phyloP scores from a whole-genome alignment of 208 protist species.

The Leishmania mexicana region DNA sequence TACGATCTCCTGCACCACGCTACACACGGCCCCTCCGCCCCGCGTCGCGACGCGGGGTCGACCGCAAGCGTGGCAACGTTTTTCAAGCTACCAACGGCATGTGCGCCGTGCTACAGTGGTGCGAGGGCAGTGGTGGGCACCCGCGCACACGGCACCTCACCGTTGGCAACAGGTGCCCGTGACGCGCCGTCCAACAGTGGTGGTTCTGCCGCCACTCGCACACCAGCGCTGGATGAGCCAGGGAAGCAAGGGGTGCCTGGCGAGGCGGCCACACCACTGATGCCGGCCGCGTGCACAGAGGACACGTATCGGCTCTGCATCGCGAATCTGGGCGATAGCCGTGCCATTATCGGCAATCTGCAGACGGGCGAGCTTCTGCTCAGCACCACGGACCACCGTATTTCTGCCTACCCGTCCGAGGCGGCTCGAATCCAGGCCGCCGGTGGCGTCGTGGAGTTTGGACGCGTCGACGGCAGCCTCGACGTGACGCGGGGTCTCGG shows the following conservation, averaged over 20 bases:
- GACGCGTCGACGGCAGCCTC: conserved; percentile 59
- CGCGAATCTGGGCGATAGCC: conserved; percentile 78
- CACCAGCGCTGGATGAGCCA: not conserved
- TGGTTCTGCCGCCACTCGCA: not conserved
- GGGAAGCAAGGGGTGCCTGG: not conserved
- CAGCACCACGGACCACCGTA: conserved; percentile 64
- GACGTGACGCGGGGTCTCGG: conserved; percentile 77
- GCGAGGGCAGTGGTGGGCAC: not conserved
- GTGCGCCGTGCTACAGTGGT: not conserved
- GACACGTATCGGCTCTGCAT: conserved; percentile 46
- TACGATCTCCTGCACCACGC: conserved; percentile 35
- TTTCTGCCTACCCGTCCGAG: conserved; percentile 42
- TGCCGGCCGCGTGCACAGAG: not conserved
- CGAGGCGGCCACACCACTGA: not conserved
- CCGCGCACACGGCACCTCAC: not conserved
- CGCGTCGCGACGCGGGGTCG: conserved; percentile 40
- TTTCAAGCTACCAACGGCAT: conserved; percentile 19
- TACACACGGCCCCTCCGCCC: not conserved
- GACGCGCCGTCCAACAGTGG: not conserved
- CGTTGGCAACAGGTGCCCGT: too few species aligned
- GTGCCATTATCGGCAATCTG: conserved; percentile 58
- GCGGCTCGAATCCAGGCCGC: conserved; percentile 28
- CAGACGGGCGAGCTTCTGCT: conserved; percentile 40
- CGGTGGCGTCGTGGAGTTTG: conserved; percentile 56
- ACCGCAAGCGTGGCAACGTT: conserved; percentile 56